Percentiles rank a stretch among this genome's conserved stretches.
Evolutionary conservation across 148 eudicot genomes (phyloP).

Genomic region (Limonium bicolor): DNA sequence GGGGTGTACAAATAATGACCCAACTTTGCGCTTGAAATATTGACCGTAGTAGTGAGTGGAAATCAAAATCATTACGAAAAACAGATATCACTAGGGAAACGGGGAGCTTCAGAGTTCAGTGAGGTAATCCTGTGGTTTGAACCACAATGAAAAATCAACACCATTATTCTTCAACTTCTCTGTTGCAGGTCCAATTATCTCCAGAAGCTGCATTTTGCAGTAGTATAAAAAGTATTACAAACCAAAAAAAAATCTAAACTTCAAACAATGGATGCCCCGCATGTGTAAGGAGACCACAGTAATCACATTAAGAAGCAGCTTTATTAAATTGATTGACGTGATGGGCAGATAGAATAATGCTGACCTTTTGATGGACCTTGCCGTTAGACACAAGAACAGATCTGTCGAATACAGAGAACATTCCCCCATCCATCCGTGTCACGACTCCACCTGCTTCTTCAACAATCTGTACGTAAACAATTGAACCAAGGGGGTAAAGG

Average conservation of each 20-base stretch:
- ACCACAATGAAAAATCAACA: slow-evolving; percentile 77
- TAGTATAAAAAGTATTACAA: not conserved
- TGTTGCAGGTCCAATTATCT: slow-evolving; percentile 75
- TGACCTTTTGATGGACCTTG: slow-evolving; percentile 60
- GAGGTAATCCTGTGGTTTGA: slow-evolving; percentile 56
- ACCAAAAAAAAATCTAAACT: not conserved
- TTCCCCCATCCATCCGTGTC: slow-evolving; percentile 81
- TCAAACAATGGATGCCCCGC: too few relatives aligned
- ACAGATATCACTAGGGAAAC: too few relatives aligned
- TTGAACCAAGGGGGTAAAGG: not conserved
- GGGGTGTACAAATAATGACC: too few relatives aligned
- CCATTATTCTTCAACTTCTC: slow-evolving; percentile 68
- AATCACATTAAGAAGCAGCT: too few relatives aligned
- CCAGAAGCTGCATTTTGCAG: slow-evolving; percentile 49
- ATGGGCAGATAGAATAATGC: too few relatives aligned
- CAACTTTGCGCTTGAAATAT: too few relatives aligned
- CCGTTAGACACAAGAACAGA: slow-evolving; percentile 86
- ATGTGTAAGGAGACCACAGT: too few relatives aligned
- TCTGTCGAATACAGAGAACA: slow-evolving; percentile 69
- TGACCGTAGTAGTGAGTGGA: too few relatives aligned
- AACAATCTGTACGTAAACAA: slow-evolving; percentile 45
- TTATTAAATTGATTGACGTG: too few relatives aligned
- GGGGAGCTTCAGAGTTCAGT: slow-evolving; percentile 59
- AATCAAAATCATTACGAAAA: too few relatives aligned
- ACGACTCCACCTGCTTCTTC: slow-evolving; percentile 96